Percentiles rank a stretch among this genome's conserved stretches.
These are phyloP conservation scores for Salvia rosmarinus DNA, from an alignment of 257 asterid species.

Conservation along the genomic window DNA sequence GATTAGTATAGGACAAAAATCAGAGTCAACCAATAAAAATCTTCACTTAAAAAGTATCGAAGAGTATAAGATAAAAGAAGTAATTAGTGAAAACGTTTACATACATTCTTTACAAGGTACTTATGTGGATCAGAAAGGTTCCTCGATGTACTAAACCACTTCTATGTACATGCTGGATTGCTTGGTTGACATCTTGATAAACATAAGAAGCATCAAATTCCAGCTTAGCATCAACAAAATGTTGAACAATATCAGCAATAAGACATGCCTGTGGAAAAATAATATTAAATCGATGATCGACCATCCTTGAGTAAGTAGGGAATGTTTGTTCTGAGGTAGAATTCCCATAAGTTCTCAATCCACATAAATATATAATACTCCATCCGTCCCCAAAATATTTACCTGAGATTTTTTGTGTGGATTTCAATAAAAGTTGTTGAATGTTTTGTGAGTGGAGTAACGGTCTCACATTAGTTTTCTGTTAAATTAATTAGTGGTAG, in stretches of 20 bases:
- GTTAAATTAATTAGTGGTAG: too few species aligned
- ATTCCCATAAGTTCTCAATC: slow-evolving; percentile 12
- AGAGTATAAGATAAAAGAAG: slow-evolving; percentile 4
- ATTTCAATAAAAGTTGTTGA: too few species aligned
- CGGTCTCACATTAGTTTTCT: too few species aligned
- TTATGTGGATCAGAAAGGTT: slow-evolving; percentile 75
- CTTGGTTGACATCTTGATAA: slow-evolving; percentile 86
- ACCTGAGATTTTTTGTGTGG: too few species aligned
- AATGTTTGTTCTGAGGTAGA: not conserved
- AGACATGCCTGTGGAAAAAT: slow-evolving; percentile 80
- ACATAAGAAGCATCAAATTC: slow-evolving; percentile 91
- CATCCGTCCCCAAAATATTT: too few species aligned
- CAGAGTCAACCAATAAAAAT: slow-evolving; percentile 18
- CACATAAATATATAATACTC: slow-evolving; percentile 7
- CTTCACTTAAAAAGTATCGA: slow-evolving; percentile 6
- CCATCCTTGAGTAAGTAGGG: slow-evolving; percentile 10
- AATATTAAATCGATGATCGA: slow-evolving; percentile 14
- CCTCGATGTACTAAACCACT: slow-evolving; percentile 90
- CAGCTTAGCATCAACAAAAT: slow-evolving; percentile 91
- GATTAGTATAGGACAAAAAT: slow-evolving; percentile 34
- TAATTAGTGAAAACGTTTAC: slow-evolving; percentile 32
- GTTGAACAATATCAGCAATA: slow-evolving; percentile 94
- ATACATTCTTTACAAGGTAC: slow-evolving; percentile 87
- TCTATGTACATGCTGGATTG: slow-evolving; percentile 88
- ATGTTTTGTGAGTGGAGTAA: too few species aligned